phyloP scores from a whole-genome alignment of 768 basidiomycete genomes.

The Panellus pusillus region DNA sequence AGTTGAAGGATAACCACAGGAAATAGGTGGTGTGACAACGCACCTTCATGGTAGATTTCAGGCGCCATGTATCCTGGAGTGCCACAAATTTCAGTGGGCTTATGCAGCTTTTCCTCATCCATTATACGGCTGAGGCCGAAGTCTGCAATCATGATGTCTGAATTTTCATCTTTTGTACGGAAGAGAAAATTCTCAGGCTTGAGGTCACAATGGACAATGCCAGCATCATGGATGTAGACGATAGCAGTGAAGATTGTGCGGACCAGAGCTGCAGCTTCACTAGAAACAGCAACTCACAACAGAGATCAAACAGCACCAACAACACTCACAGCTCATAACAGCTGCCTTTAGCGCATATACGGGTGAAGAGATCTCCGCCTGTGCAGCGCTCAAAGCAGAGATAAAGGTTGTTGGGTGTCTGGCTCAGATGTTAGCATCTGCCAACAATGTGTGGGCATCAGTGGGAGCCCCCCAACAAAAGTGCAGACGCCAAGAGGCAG shows the following conservation, averaged over 20 bases:
- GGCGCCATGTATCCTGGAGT: conserved; percentile 97
- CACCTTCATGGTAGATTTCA: conserved; percentile 90
- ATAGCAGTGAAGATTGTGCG: conserved; percentile 85
- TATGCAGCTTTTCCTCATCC: conserved; percentile 73
- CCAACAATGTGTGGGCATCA: not conserved
- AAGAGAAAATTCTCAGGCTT: conserved; percentile 99
- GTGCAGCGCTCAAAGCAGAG: conserved; percentile 95
- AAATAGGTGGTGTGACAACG: conserved; percentile 29
- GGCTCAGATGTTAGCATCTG: not conserved
- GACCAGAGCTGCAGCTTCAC: conserved; percentile 87
- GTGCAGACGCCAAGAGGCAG: not conserved
- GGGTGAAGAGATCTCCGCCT: conserved; percentile 97
- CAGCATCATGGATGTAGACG: conserved; percentile 84
- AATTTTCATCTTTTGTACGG: conserved; percentile 81
- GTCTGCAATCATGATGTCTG: conserved; percentile 96
- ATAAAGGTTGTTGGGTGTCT: conserved; percentile 92
- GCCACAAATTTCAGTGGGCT: conserved; percentile 93
- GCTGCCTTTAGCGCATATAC: conserved; percentile 95
- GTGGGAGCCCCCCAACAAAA: no score
- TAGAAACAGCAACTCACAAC: conserved; percentile 29
- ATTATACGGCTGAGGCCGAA: conserved; percentile 91
- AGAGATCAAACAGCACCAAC: not conserved
- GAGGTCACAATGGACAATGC: conserved; percentile 93
- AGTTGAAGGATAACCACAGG: no score
- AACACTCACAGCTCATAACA: conserved; percentile 85